Conservation (phyloP, 83 land plant genomes). For the Thuja plicata region DNA sequence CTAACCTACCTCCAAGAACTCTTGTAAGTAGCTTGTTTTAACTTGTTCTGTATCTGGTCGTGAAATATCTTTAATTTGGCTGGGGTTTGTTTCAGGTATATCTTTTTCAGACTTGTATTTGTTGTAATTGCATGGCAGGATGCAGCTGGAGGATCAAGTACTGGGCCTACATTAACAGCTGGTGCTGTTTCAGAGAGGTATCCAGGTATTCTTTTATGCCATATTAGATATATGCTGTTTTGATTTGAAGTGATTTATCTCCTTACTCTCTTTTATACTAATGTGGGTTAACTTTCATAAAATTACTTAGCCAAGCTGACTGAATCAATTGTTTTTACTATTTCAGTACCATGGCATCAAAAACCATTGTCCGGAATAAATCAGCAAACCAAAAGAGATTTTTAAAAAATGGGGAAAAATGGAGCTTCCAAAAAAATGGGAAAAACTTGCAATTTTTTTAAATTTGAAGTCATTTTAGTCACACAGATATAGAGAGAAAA, state of each 20-base stretch:
- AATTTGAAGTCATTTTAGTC: no score
- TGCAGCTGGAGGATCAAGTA: constrained; percentile 45
- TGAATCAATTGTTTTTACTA: background rate
- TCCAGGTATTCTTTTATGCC: constrained; percentile 30
- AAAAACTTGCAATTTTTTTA: no score
- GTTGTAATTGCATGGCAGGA: constrained; percentile 26
- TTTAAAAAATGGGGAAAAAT: no score
- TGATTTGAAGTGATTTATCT: background rate
- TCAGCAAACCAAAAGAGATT: no score
- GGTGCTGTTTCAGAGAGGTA: constrained; percentile 38
- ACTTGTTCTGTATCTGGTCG: background rate
- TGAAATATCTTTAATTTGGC: background rate
- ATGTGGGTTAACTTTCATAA: background rate
- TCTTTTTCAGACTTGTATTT: background rate
- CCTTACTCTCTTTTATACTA: background rate
- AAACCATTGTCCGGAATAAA: no score
- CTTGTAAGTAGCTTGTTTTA: constrained; percentile 21
- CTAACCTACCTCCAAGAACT: constrained; percentile 40
- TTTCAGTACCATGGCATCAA: no score
- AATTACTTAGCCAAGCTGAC: background rate
- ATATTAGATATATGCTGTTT: background rate
- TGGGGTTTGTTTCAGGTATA: background rate
- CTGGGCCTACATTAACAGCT: constrained; percentile 37
- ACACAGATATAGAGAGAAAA: no score
- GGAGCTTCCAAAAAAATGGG: no score